Percentiles rank a stretch among this genome's conserved stretches.
Evolutionary conservation across 179 eudicot genomes (phyloP).

Genomic region (Actinidia arguta): DNA sequence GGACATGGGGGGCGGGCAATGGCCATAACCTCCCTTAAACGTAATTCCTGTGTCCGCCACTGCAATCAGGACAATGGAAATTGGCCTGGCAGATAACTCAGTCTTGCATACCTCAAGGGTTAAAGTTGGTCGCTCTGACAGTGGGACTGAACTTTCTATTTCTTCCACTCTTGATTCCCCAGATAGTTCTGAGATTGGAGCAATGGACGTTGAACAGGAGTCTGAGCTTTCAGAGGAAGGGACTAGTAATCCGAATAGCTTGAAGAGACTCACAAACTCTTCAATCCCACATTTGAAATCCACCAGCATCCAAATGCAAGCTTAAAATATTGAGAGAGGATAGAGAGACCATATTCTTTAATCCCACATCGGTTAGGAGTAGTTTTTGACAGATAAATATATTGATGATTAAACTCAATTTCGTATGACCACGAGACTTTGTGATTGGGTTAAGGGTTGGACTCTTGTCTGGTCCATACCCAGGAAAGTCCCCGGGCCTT

Average conservation of each 20-base stretch:
- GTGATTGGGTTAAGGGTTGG: slow-evolving; percentile 2
- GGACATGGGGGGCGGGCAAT: too few relatives aligned
- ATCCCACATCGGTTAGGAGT: too few relatives aligned
- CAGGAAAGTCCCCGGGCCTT: slow-evolving; percentile 45
- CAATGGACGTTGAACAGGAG: slow-evolving; percentile 40
- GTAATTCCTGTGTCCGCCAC: too few relatives aligned
- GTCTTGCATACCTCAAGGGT: slow-evolving; percentile 34
- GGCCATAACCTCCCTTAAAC: too few relatives aligned
- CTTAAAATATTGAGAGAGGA: too few relatives aligned
- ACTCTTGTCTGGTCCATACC: background rate
- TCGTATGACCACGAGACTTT: slow-evolving; percentile 7
- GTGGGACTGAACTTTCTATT: slow-evolving; percentile 91
- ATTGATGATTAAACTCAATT: background rate
- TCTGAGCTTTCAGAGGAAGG: slow-evolving; percentile 36
- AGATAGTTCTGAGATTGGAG: slow-evolving; percentile 61
- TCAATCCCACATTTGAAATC: background rate
- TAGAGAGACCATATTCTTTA: too few relatives aligned
- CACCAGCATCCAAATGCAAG: background rate
- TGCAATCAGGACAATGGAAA: slow-evolving; percentile 30
- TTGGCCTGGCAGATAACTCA: slow-evolving; percentile 35
- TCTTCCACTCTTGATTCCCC: slow-evolving; percentile 93
- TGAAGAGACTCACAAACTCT: slow-evolving; percentile 16
- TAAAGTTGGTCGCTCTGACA: slow-evolving; percentile 66
- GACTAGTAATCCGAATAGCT: slow-evolving; percentile 23
- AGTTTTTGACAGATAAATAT: background rate